Conservation (phyloP, 139 green algal species). For the Micractinium conductrix region DNA sequence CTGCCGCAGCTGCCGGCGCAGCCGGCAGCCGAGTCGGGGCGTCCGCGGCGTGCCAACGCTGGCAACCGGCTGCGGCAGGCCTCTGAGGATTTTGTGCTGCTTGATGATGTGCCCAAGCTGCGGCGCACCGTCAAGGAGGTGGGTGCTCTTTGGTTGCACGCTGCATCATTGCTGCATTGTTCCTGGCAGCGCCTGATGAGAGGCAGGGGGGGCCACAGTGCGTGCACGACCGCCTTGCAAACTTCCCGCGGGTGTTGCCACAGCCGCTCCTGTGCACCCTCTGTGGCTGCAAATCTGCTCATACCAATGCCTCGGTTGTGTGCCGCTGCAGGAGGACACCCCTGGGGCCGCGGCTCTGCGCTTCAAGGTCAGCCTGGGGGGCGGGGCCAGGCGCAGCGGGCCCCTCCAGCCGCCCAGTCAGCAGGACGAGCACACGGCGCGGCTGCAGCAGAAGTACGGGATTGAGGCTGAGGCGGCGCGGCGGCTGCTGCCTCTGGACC, state of each 20-base stretch:
- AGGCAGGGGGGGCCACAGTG: too few relatives aligned
- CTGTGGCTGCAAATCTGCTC: background rate
- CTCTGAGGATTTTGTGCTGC: background rate
- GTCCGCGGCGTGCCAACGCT: background rate
- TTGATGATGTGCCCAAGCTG: background rate
- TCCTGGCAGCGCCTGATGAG: too few relatives aligned
- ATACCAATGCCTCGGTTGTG: background rate
- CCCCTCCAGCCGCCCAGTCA: background rate
- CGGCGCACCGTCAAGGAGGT: background rate
- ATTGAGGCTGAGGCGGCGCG: conserved; percentile 11
- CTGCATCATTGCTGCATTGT: background rate
- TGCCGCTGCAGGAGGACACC: background rate
- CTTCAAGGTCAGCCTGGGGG: background rate
- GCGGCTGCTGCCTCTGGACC: conserved; percentile 38
- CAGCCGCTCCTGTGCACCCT: background rate
- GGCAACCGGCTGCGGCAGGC: background rate
- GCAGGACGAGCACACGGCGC: background rate
- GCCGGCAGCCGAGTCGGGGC: background rate
- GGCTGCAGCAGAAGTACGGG: conserved; percentile 39
- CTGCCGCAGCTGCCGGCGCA: background rate
- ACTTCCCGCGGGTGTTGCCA: background rate
- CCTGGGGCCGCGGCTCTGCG: background rate
- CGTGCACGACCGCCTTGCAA: background rate
- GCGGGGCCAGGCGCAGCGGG: too few relatives aligned
- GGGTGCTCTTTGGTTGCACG: background rate